phyloP scores from a whole-genome alignment of 2,329 filamentous ascomycete species.

The Cryphonectria japonica region DNA sequence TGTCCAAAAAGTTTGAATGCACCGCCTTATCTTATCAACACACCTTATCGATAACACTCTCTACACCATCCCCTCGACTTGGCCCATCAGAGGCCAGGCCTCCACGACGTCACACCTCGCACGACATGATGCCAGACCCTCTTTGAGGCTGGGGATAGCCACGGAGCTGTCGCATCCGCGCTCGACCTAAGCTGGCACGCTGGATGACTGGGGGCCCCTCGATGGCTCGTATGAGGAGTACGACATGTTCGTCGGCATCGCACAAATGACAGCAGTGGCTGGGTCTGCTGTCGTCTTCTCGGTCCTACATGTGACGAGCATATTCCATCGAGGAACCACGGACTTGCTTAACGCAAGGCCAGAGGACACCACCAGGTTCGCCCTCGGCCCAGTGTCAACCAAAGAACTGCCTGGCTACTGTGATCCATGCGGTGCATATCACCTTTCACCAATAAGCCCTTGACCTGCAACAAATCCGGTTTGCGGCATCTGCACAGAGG shows the following conservation, averaged over 20 bases:
- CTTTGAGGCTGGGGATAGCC: neutral
- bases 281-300: neutral
- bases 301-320: slow-evolving; percentile 4
- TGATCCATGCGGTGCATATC: neutral
- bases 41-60: neutral
- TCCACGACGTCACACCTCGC: neutral
- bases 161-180: neutral
- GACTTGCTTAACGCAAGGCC: neutral
- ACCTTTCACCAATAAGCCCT: neutral
- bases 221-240: neutral
- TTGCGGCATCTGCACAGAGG: neutral
- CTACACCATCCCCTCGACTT: no score
- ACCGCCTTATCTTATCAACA: neutral
- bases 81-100: neutral
- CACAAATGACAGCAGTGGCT: slow-evolving; percentile 20
- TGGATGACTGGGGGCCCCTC: neutral
- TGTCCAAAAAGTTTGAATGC: slow-evolving; percentile 7
- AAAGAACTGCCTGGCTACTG: neutral
- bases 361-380: neutral
- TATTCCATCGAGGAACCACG: neutral
- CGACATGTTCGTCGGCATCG: neutral
- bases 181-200: neutral
- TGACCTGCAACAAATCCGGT: neutral
- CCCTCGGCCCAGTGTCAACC: neutral
- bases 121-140: neutral